Base-by-base conservation (phyloP, 2,329 filamentous ascomycete species). In the Cryphonectria japonica region DNA sequence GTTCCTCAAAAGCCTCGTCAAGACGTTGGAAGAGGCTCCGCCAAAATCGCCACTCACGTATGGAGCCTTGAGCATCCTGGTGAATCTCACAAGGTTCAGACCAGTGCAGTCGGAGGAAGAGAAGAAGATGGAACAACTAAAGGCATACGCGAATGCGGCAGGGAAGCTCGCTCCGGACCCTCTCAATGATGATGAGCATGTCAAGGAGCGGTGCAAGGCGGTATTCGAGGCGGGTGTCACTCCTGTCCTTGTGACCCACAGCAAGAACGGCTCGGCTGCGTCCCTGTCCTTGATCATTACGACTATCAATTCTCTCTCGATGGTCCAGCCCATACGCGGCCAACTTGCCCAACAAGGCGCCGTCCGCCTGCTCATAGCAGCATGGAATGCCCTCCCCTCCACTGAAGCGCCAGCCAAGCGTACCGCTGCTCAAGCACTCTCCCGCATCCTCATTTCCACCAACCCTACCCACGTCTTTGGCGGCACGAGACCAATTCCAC, bases 341-440 rank as follows among this genome's bases (percentile, higher is more conserved):
- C 86, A 89, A 65, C 89, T 99, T 74, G 93, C 94, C 3, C 96
- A 98, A 78, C 95, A 98, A 84, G 96, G 96, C n/a, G 94, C 93
- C 1, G 88, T 98, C 26, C 96, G 92, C 76, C 87, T 98, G 1
- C 86, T 98, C 32, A 87, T 98, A 37, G 88, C 91, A 19, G 87
- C 91, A 69, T 90, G 90, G 86, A 85, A 86, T 16, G 83, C 85
- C n/a, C 85, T 93, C 3, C 84, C 88, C 1, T 84, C 88, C 41
- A 82, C 84, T 1, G 86, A 86, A 61, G 74, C 78, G 13, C 77
- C 78, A 43, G 77, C 82, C 1, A 86, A 84, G 73, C 86, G 89
- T 34, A 88, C 86, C 59, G 90, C 93, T 16, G 93, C 92, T 1
- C 96, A 95, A 78, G 92, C 93, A 1, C 87, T 97, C 19, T 93